A percentile compares a stretch with the other conserved stretches of the same genome.
Evolutionary conservation across 345 rosid genomes (phyloP).

Genomic region (Salix viminalis): DNA sequence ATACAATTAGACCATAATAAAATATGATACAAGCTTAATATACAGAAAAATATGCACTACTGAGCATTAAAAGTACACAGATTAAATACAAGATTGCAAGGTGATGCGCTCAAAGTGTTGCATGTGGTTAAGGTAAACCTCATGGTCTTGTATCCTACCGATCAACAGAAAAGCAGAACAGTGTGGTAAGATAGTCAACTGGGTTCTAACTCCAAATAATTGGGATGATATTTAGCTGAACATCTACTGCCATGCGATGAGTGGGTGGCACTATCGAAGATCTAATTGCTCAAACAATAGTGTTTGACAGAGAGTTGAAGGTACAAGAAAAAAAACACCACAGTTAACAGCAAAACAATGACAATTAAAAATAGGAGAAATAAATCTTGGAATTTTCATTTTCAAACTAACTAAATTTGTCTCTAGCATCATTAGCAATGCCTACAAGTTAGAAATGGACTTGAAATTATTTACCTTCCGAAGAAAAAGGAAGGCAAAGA

Average conservation of each 20-base stretch:
- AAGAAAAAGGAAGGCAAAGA: slow-evolving; percentile 46
- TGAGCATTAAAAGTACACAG: neutral
- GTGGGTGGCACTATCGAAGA: neutral
- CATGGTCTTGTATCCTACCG: neutral
- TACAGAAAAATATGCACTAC: neutral
- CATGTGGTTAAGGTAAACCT: neutral
- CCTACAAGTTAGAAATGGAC: slow-evolving; percentile 19
- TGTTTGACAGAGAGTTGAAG: neutral
- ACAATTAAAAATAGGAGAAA: neutral
- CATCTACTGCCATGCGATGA: neutral
- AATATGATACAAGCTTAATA: neutral
- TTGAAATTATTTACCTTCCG: slow-evolving; percentile 37
- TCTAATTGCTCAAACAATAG: neutral
- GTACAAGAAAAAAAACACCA: neutral
- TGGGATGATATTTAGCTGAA: neutral
- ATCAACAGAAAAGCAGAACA: neutral
- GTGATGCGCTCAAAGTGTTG: neutral
- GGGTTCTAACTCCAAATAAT: neutral
- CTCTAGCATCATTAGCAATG: slow-evolving; percentile 14
- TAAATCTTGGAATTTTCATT: neutral
- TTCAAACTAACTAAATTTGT: slow-evolving; percentile 2
- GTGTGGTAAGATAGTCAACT: neutral
- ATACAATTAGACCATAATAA: neutral
- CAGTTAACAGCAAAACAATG: neutral
- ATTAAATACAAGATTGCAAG: neutral